Conservation (phyloP, 1,139 yeast genomes). For the Nadsonia commutata region DNA sequence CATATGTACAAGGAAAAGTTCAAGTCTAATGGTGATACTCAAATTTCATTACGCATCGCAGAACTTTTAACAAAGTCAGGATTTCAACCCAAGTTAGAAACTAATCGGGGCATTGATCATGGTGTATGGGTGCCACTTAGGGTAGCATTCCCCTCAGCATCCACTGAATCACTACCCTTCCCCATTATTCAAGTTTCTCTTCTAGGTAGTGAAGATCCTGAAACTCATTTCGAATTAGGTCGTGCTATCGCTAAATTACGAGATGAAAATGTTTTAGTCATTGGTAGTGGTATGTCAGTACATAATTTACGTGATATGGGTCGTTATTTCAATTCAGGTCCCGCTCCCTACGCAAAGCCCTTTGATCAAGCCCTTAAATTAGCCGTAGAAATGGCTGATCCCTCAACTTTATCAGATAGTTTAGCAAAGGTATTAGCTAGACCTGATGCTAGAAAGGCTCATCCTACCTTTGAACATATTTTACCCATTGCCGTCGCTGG, state of each 20-base stretch:
- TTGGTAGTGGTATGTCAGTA: conserved; percentile 67
- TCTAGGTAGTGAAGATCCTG: conserved; percentile 27
- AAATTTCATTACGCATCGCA: conserved; percentile 33
- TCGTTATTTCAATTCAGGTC: conserved; percentile 15
- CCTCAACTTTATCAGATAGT: conserved; percentile 17
- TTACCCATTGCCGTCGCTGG: conserved; percentile 55
- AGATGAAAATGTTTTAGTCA: conserved; percentile 34
- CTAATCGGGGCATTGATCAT: conserved; percentile 57
- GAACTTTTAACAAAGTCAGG: conserved; percentile 29
- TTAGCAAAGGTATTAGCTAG: conserved; percentile 25
- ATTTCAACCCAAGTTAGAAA: conserved; percentile 29
- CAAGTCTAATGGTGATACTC: conserved; percentile 31
- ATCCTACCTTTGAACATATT: conserved; percentile 65
- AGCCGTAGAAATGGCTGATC: conserved; percentile 22
- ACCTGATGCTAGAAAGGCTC: conserved; percentile 28
- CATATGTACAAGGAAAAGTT: conserved; percentile 50
- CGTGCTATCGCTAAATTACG: conserved; percentile 37
- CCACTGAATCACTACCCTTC: conserved; percentile 19
- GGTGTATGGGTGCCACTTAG: conserved; percentile 74
- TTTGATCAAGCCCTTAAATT: conserved; percentile 34
- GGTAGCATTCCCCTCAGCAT: conserved; percentile 42
- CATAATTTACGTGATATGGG: conserved; percentile 47
- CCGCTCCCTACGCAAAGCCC: conserved; percentile 34
- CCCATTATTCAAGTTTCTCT: conserved; percentile 57
- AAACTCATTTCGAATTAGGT: conserved; percentile 42